Evolutionary conservation across 495 filamentous ascomycete genomes (phyloP).

Genomic region (Cenococcum geophilum): DNA sequence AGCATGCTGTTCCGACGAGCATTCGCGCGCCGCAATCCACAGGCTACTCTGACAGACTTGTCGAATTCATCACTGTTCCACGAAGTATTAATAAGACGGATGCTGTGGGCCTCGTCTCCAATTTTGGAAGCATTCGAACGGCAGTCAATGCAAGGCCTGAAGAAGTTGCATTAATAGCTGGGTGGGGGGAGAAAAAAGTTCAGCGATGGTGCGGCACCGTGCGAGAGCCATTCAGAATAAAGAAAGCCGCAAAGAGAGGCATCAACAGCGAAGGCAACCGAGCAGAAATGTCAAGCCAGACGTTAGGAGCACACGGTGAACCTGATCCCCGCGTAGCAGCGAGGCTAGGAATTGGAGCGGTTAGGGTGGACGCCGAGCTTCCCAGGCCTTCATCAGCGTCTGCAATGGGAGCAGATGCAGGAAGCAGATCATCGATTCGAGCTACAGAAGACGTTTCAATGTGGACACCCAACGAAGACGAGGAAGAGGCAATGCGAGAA

Average conservation of each 20-base stretch:
- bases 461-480: constrained; percentile 34
- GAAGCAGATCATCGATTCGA: constrained; percentile 30
- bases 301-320: constrained; percentile 19
- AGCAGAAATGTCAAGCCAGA: constrained; percentile 22
- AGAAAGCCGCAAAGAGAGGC: constrained; percentile 56
- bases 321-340: constrained; percentile 12
- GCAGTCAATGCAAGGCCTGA: constrained; percentile 85
- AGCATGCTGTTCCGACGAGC: constrained; percentile 70
- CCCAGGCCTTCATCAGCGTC: constrained; percentile 9
- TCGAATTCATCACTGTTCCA: constrained; percentile 90
- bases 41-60: constrained; percentile 75
- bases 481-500: constrained; percentile 41
- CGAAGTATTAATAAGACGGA: constrained; percentile 91
- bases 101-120: constrained; percentile 75
- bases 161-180: constrained; percentile 70
- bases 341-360: constrained; percentile 26
- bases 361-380: constrained; percentile 2
- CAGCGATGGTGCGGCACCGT: constrained; percentile 74
- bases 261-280: constrained; percentile 34
- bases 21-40: constrained; percentile 79
- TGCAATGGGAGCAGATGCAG: constrained; percentile 26
- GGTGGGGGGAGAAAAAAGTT: constrained; percentile 96
- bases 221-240: constrained; percentile 72
- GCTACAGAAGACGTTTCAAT: constrained; percentile 33
- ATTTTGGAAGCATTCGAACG: constrained; percentile 78